Conservation (phyloP, 148 eudicot genomes). For the Cornus florida region DNA sequence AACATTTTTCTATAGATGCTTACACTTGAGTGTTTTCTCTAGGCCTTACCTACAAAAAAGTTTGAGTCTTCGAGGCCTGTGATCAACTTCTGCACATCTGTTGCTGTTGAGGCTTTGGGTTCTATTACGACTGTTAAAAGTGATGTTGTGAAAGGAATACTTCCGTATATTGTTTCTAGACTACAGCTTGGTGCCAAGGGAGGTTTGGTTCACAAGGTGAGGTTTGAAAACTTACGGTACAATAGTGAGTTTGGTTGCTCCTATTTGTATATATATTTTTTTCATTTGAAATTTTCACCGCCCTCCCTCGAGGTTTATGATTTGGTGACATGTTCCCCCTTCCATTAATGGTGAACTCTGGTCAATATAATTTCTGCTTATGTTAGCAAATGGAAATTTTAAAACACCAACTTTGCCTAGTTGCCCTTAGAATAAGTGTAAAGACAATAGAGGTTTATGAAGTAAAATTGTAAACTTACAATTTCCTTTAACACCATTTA, state of each 20-base stretch:
- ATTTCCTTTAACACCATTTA: no score
- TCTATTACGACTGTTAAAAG: conserved; percentile 47
- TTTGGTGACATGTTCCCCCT: no score
- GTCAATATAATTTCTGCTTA: no score
- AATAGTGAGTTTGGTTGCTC: neutral
- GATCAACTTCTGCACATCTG: conserved; percentile 72
- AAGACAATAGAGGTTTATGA: no score
- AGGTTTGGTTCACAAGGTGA: conserved; percentile 62
- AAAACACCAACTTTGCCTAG: no score
- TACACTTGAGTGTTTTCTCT: neutral
- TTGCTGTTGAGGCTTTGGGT: conserved; percentile 75
- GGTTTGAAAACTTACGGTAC: neutral
- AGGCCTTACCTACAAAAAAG: conserved; percentile 71
- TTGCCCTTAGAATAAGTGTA: no score
- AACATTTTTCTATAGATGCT: neutral
- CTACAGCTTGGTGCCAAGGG: conserved; percentile 57
- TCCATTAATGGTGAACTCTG: no score
- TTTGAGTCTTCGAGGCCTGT: conserved; percentile 60
- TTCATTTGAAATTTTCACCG: neutral
- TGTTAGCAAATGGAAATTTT: no score
- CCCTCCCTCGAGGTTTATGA: no score
- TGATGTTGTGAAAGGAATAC: conserved; percentile 68
- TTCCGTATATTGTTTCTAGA: conserved; percentile 66
- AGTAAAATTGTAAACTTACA: no score
- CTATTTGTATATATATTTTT: neutral